phyloP scores from a whole-genome alignment of 192 early-diverging fungal species.

The Lunasporangiospora selenospora region DNA sequence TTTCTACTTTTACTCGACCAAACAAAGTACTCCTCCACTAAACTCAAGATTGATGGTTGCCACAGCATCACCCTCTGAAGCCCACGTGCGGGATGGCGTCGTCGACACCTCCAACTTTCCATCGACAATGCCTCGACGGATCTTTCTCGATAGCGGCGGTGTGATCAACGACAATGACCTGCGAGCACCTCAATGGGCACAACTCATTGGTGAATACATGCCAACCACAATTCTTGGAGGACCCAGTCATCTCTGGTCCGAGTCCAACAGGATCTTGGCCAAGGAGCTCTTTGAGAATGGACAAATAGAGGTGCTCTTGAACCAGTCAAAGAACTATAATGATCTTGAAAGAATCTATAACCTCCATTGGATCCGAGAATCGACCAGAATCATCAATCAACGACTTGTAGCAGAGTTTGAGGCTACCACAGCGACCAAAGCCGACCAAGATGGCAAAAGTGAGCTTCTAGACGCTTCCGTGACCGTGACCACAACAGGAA shows the following conservation, averaged over 20 bases:
- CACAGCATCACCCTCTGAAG: neutral
- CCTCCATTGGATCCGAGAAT: conserved; percentile 12
- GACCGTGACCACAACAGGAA: too few relatives aligned
- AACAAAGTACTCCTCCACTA: neutral
- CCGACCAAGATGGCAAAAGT: too few relatives aligned
- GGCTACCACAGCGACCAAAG: too few relatives aligned
- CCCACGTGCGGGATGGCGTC: too few relatives aligned
- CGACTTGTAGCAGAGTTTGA: too few relatives aligned
- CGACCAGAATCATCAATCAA: too few relatives aligned
- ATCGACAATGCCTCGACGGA: conserved; percentile 8
- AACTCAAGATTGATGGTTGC: neutral
- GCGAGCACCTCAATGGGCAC: conserved; percentile 27
- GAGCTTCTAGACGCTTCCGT: too few relatives aligned
- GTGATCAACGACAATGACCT: conserved; percentile 31
- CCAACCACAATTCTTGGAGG: conserved; percentile 12
- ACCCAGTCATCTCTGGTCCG: conserved; percentile 20
- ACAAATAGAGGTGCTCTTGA: conserved; percentile 4
- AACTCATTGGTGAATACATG: conserved; percentile 12
- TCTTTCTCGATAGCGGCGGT: conserved; percentile 41
- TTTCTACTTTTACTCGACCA: too few relatives aligned
- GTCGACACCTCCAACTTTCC: too few relatives aligned
- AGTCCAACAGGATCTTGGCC: conserved; percentile 1
- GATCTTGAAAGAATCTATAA: conserved; percentile 11
- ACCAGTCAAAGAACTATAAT: neutral
- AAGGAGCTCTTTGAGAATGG: conserved; percentile 9